Percentiles rank a stretch among this genome's conserved stretches.
phyloP scores from a whole-genome alignment of 2,329 filamentous ascomycete species.

The Fusarium armeniacum region DNA sequence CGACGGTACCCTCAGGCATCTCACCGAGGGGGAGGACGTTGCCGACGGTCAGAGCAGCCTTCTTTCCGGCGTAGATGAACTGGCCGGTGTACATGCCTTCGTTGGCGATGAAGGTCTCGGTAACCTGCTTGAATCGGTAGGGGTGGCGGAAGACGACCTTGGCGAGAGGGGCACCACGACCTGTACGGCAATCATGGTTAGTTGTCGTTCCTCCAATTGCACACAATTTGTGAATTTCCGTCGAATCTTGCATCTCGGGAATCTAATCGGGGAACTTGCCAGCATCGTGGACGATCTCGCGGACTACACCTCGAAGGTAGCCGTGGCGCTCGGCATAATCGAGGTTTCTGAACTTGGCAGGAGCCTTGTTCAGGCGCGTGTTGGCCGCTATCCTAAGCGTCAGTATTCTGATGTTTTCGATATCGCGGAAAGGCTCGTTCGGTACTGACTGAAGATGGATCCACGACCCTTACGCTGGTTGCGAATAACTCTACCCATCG shows the following conservation, averaged over 20 bases:
- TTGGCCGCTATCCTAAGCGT: slow-evolving; percentile 72
- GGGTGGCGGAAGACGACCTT: slow-evolving; percentile 97
- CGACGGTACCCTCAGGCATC: slow-evolving; percentile 98
- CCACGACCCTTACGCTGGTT: slow-evolving; percentile 74
- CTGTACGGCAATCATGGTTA: slow-evolving; percentile 51
- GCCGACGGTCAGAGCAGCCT: slow-evolving; percentile 94
- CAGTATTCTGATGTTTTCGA: slow-evolving; percentile 51
- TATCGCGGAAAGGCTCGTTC: slow-evolving; percentile 46
- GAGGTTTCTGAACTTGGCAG: slow-evolving; percentile 92
- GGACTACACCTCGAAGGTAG: slow-evolving; percentile 96
- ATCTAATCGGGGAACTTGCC: slow-evolving; percentile 63
- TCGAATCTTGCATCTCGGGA: slow-evolving; percentile 30
- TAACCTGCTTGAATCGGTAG: slow-evolving; percentile 97
- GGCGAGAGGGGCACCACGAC: slow-evolving; percentile 95
- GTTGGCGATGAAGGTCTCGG: slow-evolving; percentile 99
- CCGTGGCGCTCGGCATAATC: slow-evolving; percentile 98
- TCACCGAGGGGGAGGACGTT: slow-evolving; percentile 96
- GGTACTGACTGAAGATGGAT: slow-evolving; percentile 69
- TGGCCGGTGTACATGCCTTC: slow-evolving; percentile 99
- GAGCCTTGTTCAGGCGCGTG: slow-evolving; percentile 90
- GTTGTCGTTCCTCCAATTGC: slow-evolving; percentile 41
- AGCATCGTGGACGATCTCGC: slow-evolving; percentile 99
- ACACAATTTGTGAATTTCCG: slow-evolving; percentile 30
- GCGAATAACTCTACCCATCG: slow-evolving; percentile 73
- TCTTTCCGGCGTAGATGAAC: slow-evolving; percentile 99